phyloP scores from a whole-genome alignment of 164 flowering plant genomes.

The Buxus sempervirens region DNA sequence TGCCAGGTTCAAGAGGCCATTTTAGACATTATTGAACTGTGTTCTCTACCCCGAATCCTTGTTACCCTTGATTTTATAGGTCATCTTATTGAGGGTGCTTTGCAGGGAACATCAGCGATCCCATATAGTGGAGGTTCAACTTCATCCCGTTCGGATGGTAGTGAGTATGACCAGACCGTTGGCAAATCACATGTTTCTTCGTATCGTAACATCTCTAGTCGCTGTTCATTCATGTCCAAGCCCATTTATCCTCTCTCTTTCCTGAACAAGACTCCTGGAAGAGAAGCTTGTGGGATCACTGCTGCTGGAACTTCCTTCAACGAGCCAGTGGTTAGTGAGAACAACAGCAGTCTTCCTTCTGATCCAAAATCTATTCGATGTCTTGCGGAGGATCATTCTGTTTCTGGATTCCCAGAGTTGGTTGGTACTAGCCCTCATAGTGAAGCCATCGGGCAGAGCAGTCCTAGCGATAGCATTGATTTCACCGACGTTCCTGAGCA shows the following conservation, averaged over 20 bases:
- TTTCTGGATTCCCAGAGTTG: conserved; percentile 30
- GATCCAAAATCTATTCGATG: conserved; percentile 13
- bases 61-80: too few relatives aligned
- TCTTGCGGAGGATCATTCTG: conserved; percentile 4
- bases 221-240: conserved; percentile 75
- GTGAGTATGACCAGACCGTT: conserved; percentile 60
- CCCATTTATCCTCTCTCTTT: conserved; percentile 73
- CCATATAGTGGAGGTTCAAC: conserved; percentile 52
- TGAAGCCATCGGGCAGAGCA: conserved; percentile 49
- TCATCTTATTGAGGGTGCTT: conserved; percentile 4
- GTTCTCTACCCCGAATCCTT: too few relatives aligned
- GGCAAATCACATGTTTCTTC: conserved; percentile 36
- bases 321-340: conserved; percentile 7
- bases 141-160: conserved; percentile 75
- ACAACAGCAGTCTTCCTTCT: not conserved
- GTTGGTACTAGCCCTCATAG: conserved; percentile 37
- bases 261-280: conserved; percentile 27
- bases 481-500: conserved; percentile 60
- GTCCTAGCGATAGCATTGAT: conserved; percentile 65
- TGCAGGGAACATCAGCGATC: conserved; percentile 62
- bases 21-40: too few relatives aligned
- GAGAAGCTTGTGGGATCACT: conserved; percentile 32
- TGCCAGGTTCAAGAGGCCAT: too few relatives aligned
- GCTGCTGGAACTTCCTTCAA: conserved; percentile 8
- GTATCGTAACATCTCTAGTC: conserved; percentile 50